phyloP scores from a whole-genome alignment of 805 yeast genomes.

The Metschnikowia reukaufii region DNA sequence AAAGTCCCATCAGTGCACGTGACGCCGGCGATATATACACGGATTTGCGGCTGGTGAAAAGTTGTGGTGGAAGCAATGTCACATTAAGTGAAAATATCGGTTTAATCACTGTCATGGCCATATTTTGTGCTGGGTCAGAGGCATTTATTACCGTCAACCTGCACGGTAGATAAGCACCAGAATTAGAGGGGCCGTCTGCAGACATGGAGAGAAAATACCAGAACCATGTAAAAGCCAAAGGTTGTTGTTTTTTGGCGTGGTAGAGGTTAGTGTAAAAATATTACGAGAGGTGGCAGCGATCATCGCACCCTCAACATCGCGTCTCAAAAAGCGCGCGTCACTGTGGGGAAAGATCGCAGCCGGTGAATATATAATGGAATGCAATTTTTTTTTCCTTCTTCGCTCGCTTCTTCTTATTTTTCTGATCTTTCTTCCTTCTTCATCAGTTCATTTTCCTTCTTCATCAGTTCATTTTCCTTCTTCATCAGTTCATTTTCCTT shows the following conservation, averaged over 20 bases:
- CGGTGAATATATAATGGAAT: no score
- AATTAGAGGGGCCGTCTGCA: neutral
- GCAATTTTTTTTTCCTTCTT: no score
- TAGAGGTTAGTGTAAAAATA: neutral
- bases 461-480: no score
- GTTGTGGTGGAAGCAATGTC: conserved; percentile 5
- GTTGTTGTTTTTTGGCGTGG: neutral
- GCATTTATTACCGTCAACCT: conserved; percentile 3
- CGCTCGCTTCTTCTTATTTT: no score
- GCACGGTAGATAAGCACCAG: neutral
- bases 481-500: no score
- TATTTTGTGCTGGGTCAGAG: conserved; percentile 5
- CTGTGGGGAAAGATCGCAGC: conserved; percentile 1
- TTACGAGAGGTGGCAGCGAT: neutral
- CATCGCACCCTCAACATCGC: conserved; percentile 10
- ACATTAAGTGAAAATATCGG: conserved; percentile 8
- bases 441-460: no score
- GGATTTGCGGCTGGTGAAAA: conserved; percentile 7
- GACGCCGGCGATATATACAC: conserved; percentile 1
- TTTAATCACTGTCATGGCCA: conserved; percentile 5
- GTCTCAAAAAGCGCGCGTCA: conserved; percentile 12
- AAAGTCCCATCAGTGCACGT: neutral
- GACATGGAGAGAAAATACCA: neutral
- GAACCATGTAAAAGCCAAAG: conserved; percentile 3
- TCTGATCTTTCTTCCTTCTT: no score